Base-by-base conservation (phyloP, 306 rosid species). In the Heteromeles arbutifolia region DNA sequence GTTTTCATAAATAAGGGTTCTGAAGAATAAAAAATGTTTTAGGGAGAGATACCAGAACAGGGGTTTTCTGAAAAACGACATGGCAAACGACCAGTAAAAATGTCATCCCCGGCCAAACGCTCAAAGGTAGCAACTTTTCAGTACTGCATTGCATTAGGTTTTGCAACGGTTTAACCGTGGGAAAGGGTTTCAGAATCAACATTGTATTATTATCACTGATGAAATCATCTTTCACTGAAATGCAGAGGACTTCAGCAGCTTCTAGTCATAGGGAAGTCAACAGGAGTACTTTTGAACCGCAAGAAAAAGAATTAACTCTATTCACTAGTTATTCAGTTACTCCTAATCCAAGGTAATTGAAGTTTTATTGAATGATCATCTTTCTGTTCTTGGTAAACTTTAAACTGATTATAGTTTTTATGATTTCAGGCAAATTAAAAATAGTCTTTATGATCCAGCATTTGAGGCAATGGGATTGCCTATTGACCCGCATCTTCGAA, bases 401-500 rank as follows among this genome's bases (percentile, higher is more conserved):
- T 17, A 21, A 76, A 50, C 66, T 65, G 5, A 76, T 45, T 19
- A 70, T 34, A 44, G 13, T 13, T 68, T 11, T 17, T 15, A 25
- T 61, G 67, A 12, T 67, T 67, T 50, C 77, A 79, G 82, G 76
- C 5, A 31, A 52, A 15, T 32, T 19, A 77, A 5, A 11, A 82
- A 77, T 72, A 25, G 77, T 12, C 34, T 68, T 44, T 86, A 86
- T 75, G 83, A 83, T 63, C 76, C 68, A 19, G 53, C 6, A 3
- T 83, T 24, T 75, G 87, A 72, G 50, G 59, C 61, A 14, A n/a
- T 75, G 22, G 82, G 87, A 43, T 48, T 67, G 37, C 85, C 82
- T 54, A 56, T 83, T 44, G 87, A 86, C 74, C 85, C 87, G 1
- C 82, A 80, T 74, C 75, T 86, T 24, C 84, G 84, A 19, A 29